Conservation (phyloP, 305 asterid genomes). For the Coffea humblotiana region DNA sequence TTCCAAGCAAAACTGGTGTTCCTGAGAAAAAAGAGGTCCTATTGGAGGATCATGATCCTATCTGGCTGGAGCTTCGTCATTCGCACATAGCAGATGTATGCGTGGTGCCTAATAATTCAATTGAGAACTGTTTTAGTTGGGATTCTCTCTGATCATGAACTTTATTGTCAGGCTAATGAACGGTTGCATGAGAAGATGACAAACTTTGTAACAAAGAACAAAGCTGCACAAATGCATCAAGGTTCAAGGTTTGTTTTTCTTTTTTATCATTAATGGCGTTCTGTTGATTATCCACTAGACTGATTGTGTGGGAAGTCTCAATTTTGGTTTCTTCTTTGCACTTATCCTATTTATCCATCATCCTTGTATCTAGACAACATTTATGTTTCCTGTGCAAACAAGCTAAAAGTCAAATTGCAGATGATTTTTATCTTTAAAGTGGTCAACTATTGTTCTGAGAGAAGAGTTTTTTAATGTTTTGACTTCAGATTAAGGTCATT, state of each 20-base stretch:
- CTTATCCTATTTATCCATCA: background rate
- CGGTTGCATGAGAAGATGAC: conserved; percentile 97
- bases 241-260: conserved; percentile 75
- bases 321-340: background rate
- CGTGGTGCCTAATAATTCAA: conserved; percentile 20
- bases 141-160: conserved; percentile 32
- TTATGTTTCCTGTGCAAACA: background rate
- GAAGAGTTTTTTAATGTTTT: background rate
- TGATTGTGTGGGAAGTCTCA: background rate
- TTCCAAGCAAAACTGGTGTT: conserved; percentile 71
- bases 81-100: conserved; percentile 98
- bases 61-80: conserved; percentile 99
- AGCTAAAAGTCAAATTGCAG: background rate
- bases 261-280: conserved; percentile 21
- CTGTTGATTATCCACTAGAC: conserved; percentile 18
- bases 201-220: conserved; percentile 85
- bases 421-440: background rate
- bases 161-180: conserved; percentile 78
- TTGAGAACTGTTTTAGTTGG: conserved; percentile 9
- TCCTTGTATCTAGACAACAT: background rate
- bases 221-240: conserved; percentile 93
- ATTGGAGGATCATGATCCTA: conserved; percentile 97
- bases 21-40: conserved; percentile 97
- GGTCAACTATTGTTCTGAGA: background rate
- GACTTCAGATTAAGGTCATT: too few relatives aligned